These are phyloP conservation scores for Teunomyces aglyptinius DNA, from an alignment of 805 yeast species.

Conservation along the genomic window DNA sequence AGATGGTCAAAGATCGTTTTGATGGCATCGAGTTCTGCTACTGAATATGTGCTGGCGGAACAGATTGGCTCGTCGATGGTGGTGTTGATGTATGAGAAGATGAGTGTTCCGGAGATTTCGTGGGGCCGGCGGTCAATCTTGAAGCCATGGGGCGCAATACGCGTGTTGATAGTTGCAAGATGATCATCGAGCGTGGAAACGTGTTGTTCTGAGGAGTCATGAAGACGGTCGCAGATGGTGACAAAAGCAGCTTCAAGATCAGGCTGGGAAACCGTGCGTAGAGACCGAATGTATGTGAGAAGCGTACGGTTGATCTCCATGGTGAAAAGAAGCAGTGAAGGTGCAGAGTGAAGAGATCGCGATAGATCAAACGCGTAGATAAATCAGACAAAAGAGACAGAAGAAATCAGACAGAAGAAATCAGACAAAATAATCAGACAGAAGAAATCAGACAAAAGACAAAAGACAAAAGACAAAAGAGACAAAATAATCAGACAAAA, in stretches of 20 bases:
- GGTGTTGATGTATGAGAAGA: constrained; percentile 43
- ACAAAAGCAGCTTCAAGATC: constrained; percentile 23
- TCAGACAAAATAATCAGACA: too few relatives aligned
- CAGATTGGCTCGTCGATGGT: constrained; percentile 40
- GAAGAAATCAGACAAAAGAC: not conserved
- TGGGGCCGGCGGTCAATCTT: constrained; percentile 40
- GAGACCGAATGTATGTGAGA: constrained; percentile 31
- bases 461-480: not conserved
- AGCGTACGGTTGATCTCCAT: constrained; percentile 21
- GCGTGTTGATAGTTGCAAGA: constrained; percentile 29
- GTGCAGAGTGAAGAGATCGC: constrained; percentile 24
- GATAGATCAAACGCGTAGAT: not conserved
- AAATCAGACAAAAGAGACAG: not conserved
- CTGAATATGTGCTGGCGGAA: constrained; percentile 32
- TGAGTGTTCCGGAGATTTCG: constrained; percentile 30
- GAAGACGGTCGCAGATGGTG: constrained; percentile 12
- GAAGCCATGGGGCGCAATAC: constrained; percentile 38
- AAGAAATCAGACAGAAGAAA: too few relatives aligned
- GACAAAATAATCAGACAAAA: not conserved
- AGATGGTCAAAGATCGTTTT: constrained; percentile 48
- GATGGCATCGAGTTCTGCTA: constrained; percentile 40
- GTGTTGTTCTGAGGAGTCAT: not conserved
- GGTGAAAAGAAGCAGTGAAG: constrained; percentile 33
- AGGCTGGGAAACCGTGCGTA: constrained; percentile 18
- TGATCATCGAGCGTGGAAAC: constrained; percentile 12